These are phyloP conservation scores for Penicillium rolfsii DNA, from an alignment of 2,329 filamentous ascomycete genomes.

Conservation along the genomic window DNA sequence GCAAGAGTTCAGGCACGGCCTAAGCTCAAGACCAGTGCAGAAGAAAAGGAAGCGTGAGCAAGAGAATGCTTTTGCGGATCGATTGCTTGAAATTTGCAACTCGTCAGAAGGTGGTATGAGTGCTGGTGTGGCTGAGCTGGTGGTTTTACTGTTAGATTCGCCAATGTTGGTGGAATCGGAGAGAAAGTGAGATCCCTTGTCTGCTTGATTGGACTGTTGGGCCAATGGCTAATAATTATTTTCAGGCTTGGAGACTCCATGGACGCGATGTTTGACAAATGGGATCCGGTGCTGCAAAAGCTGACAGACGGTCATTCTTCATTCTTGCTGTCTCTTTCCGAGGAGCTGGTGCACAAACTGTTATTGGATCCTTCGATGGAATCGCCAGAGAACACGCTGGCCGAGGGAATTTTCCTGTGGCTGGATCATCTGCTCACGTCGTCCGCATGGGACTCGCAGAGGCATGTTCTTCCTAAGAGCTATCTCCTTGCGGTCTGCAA, in stretches of 20 bases:
- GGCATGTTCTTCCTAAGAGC: slow-evolving; percentile 34
- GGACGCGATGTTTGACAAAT: slow-evolving; percentile 36
- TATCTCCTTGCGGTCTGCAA: slow-evolving; percentile 42
- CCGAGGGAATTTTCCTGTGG: slow-evolving; percentile 55
- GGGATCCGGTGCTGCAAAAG: slow-evolving; percentile 42
- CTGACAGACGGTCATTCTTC: slow-evolving; percentile 39
- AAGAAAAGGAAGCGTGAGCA: slow-evolving; percentile 38
- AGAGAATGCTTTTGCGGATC: slow-evolving; percentile 27
- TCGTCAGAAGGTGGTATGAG: slow-evolving; percentile 6
- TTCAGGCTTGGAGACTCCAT: slow-evolving; percentile 35
- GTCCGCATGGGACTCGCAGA: slow-evolving; percentile 40
- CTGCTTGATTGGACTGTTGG: not conserved
- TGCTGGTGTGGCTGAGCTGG: slow-evolving; percentile 26
- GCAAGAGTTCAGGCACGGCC: slow-evolving; percentile 18
- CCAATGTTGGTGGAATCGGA: slow-evolving; percentile 31
- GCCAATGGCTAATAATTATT: slow-evolving; percentile 7
- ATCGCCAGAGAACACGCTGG: slow-evolving; percentile 34
- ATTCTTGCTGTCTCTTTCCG: slow-evolving; percentile 45
- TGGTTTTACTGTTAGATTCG: slow-evolving; percentile 34
- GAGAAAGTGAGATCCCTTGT: slow-evolving; percentile 33
- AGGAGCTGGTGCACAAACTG: slow-evolving; percentile 44
- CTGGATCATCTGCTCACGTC: slow-evolving; percentile 52
- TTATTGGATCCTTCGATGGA: slow-evolving; percentile 28
- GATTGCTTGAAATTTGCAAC: slow-evolving; percentile 37
- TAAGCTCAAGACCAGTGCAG: slow-evolving; percentile 21